These are phyloP conservation scores for Erysimum cheiranthoides DNA, from an alignment of 345 rosid species.

Conservation along the genomic window DNA sequence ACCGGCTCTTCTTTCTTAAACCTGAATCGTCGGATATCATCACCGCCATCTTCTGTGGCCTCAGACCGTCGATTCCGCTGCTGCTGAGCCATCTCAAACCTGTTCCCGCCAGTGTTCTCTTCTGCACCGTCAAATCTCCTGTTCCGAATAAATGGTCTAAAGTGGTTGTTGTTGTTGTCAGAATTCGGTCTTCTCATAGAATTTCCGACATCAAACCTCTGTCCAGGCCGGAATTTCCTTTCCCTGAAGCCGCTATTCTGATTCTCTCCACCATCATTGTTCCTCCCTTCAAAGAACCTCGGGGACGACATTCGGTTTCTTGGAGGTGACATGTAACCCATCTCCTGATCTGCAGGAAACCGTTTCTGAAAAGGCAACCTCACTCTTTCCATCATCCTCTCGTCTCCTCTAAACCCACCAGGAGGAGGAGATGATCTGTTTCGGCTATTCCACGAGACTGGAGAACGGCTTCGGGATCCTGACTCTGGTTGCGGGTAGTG, in stretches of 20 bases:
- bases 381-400: slow-evolving; percentile 30
- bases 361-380: slow-evolving; percentile 54
- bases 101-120: slow-evolving; percentile 45
- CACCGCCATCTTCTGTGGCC: slow-evolving; percentile 2
- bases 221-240: slow-evolving; percentile 49
- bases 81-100: slow-evolving; percentile 44
- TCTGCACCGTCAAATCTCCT: slow-evolving; percentile 45
- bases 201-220: slow-evolving; percentile 47
- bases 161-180: slow-evolving; percentile 26
- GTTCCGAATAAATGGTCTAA: slow-evolving; percentile 40
- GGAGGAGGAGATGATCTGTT: slow-evolving; percentile 60
- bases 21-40: slow-evolving; percentile 4
- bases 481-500: slow-evolving; percentile 48
- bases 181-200: slow-evolving; percentile 37
- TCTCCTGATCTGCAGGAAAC: slow-evolving; percentile 48
- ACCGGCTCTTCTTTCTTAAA: neutral
- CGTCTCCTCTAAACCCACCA: slow-evolving; percentile 46
- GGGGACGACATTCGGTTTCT: slow-evolving; percentile 49
- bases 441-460: slow-evolving; percentile 50
- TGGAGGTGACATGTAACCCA: slow-evolving; percentile 49
- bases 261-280: slow-evolving; percentile 28
- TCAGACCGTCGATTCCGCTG: slow-evolving; percentile 43
- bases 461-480: slow-evolving; percentile 66
- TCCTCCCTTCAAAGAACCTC: slow-evolving; percentile 52
- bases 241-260: slow-evolving; percentile 27